Base-by-base conservation (phyloP, 2,329 filamentous ascomycete genomes). In the Neurospora crassa region DNA sequence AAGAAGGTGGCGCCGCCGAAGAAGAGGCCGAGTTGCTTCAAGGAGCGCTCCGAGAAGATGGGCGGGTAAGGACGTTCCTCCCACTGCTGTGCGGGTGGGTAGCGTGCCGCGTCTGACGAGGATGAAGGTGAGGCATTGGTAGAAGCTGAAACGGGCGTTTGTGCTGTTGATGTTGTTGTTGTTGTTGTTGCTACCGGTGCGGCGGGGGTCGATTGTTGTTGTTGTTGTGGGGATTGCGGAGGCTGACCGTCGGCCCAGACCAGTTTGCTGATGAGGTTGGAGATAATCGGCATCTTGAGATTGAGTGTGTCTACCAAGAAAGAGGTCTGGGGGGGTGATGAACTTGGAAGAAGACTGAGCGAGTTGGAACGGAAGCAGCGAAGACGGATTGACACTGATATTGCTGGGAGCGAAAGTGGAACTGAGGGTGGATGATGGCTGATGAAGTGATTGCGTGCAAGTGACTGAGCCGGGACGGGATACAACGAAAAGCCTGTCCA, bases 1-100 rank as follows among this genome's bases (percentile, higher is more conserved):
- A 96, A 87, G 81, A 97, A 96, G 70, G 88, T 85, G 12, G 92
- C 86, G 59, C 95, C 95, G 73, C 90, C 89, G 76, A 90, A 84
- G 80, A 96, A 91, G 72, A 97, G 81, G 34, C 89, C 85, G 16
- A 93, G 81, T 79, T 94, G 90, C 70, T 86, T 86, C 68, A 87
- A 79, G 53, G 84, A 86, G 77, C 88, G 86, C 68, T 81, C 78
- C 18, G 84, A 83, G 69, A 83, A 76, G 69, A 82, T 40, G 68
- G 73, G 72, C 37, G 72, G 53, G 42, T 71, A 68, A 18, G 70
- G 42, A 18, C 70, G 71, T 29, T 67, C 67, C 40, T 71, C 67
- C 40, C 69, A 69, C 72, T 70, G 69, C 76, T 37, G 72, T 76
- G 68, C 68, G 71, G 69, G 67, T 71, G 68, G n/a, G 69, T 70